Conservation (phyloP, 2,329 filamentous ascomycete species). For the Cercospora zeina region DNA sequence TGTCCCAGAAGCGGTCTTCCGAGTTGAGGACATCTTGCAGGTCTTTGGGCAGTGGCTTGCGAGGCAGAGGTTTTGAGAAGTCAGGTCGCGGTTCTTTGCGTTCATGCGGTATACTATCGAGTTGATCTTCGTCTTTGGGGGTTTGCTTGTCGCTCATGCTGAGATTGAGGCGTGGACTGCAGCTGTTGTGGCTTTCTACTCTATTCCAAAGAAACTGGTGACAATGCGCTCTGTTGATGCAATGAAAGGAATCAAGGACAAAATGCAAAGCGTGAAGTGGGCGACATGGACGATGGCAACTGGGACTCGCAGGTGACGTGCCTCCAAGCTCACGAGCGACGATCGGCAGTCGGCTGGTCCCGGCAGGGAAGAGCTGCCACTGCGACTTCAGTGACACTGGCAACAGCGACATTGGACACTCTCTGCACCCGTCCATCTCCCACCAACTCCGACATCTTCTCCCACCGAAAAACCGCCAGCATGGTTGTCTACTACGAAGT, state of each 20-base stretch:
- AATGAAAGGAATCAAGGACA: background rate
- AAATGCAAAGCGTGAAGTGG: background rate
- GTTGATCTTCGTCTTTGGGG: conserved; percentile 26
- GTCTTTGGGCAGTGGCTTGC: conserved; percentile 55
- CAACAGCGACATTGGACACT: conserved; percentile 17
- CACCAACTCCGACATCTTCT: conserved; percentile 11
- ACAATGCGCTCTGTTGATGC: background rate
- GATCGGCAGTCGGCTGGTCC: conserved; percentile 8
- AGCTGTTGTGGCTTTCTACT: background rate
- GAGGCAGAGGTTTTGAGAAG: conserved; percentile 51
- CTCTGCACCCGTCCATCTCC: conserved; percentile 16
- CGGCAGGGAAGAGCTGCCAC: conserved; percentile 17
- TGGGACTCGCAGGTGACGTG: conserved; percentile 13
- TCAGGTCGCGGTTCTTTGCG: conserved; percentile 50
- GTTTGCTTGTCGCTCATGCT: conserved; percentile 23
- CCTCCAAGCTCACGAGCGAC: background rate
- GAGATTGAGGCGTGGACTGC: background rate
- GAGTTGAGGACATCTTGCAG: conserved; percentile 59
- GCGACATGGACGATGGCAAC: background rate
- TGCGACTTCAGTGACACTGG: conserved; percentile 22
- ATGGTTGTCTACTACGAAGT: conserved; percentile 58
- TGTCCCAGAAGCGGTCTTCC: conserved; percentile 70
- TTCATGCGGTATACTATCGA: conserved; percentile 45
- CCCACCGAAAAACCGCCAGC: conserved; percentile 25
- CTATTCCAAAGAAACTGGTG: background rate